phyloP scores from a whole-genome alignment of 2,329 filamentous ascomycete genomes.

The Botrytis fragariae region DNA sequence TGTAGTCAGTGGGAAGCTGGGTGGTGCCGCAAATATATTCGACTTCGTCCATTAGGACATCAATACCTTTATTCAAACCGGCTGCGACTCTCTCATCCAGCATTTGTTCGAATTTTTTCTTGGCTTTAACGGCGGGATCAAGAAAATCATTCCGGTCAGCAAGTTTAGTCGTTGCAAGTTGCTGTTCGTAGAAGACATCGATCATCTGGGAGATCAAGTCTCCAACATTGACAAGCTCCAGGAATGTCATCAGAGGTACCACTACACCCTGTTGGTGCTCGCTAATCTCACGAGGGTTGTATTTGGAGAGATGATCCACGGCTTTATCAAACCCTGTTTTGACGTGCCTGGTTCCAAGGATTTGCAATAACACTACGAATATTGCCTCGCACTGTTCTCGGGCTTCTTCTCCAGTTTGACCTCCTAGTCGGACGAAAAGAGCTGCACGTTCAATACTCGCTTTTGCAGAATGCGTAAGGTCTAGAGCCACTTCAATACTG shows the following conservation, averaged over 20 bases:
- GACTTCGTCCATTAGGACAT: slow-evolving; percentile 97
- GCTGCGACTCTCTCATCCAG: slow-evolving; percentile 94
- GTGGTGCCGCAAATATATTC: slow-evolving; percentile 91
- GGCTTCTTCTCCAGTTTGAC: slow-evolving; percentile 77
- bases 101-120: slow-evolving; percentile 99
- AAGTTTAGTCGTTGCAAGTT: slow-evolving; percentile 77
- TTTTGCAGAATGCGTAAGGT: slow-evolving; percentile 85
- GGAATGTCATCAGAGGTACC: slow-evolving; percentile 88
- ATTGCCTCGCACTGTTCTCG: slow-evolving; percentile 86
- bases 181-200: slow-evolving; percentile 97
- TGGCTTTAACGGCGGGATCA: slow-evolving; percentile 85
- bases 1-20: slow-evolving; percentile 85
- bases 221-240: slow-evolving; percentile 96
- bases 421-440: slow-evolving; percentile 76
- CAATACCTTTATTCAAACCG: slow-evolving; percentile 94
- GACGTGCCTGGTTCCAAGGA: slow-evolving; percentile 82
- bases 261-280: slow-evolving; percentile 74
- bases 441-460: slow-evolving; percentile 81
- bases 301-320: slow-evolving; percentile 83
- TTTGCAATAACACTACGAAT: slow-evolving; percentile 79
- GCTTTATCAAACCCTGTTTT: slow-evolving; percentile 93
- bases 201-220: slow-evolving; percentile 99
- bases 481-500: slow-evolving; percentile 91
- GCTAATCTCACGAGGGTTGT: slow-evolving; percentile 81
- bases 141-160: slow-evolving; percentile 93